Base-by-base conservation (phyloP, 2,329 filamentous ascomycete genomes). In the Colletotrichum tofieldiae region DNA sequence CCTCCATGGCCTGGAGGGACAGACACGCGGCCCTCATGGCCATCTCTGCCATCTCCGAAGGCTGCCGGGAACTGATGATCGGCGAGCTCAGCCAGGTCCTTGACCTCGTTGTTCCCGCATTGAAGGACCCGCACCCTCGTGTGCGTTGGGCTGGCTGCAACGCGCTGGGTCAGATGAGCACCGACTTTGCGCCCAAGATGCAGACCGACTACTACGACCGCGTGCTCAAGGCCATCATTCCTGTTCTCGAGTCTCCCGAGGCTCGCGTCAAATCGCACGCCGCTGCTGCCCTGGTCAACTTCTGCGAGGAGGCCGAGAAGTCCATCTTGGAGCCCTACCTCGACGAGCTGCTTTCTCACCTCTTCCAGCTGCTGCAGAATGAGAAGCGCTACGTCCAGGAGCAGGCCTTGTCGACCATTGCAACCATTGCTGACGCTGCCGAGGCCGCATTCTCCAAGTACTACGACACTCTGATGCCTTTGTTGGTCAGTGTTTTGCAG, bases 141-240 rank as follows among this genome's bases (percentile, higher is more conserved):
- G 96, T 99, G 67, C 93, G 96, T 78, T 99, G 97, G 92, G 96
- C 96, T 64, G 96, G 95, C 43, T 99, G 96, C 86, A 98, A 99
- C 80, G 96, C 96, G 52, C 89, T 99, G n/a, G 96, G 96, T 37
- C 96, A 99, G 83, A 99, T 99, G 96, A 98, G 96, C 85, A 99
- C 96, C 41, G 96, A 99, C 80, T 99, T 99, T 82, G 96, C 97
- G 16, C 95, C 95, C 16, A 97, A 93, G 14, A 98, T 99, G 96
- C 96, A 99, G 83, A 93, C 94, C 76, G 96, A 98, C 78, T 97
- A 97, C 82, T 96, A 98, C 82, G 90, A 94, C 75, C 88, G 92
- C 55, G 94, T 99, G 20, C 88, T 99, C 63, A 94, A 92, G 76
- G 94, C 94, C 76, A 96, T 99, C 67, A 95, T 99, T 65, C 95